Evolutionary conservation across 805 yeast species (phyloP), one percentile per base, ranked within the genome.

Genomic region (Pachysolen tannophilus): DNA sequence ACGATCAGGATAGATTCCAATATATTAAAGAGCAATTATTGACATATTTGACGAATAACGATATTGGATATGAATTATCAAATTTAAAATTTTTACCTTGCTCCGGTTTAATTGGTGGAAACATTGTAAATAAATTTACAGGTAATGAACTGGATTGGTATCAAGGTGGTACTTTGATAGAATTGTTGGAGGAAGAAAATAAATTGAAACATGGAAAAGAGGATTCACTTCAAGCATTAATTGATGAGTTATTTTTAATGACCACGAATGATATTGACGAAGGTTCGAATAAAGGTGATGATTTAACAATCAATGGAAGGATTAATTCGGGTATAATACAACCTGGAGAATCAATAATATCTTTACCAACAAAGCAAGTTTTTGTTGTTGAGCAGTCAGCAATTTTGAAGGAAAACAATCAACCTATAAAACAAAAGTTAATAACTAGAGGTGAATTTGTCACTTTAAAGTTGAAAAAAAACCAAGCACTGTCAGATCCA

Each of bases 261-360:
- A 68, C 81, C 1, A 68, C 82, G 4, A 67, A 76, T 38, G 94
- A 87, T 46, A 69, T 79, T 0, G 65, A 60, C 42, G 68, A 72
- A 11, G n/a, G n/a, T n/a, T 61, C 70, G 8, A 61, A 61, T 26
- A 65, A 69, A 20, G 72, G 63, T 21, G 60, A 65, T 5, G 71
- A 73, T 41, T 58, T 80, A 20, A 57, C 66, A 1, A 57, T 83
- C 7, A 56, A 68, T 21, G 95, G 95, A 2, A 67, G 85, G 37
- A 64, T 84, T 1, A 69, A 73, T 33, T 60, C 78, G 10, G 96
- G 96, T 2, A 52, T 64, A 5, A 63, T 84, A 24, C 85, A 82
- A 55, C 68, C 72, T 1, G 92, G 88, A 17, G 86, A 85, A 49
- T 64, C 79, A 0, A 61, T 82, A 6, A 51, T 65, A 3, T 58